Evolutionary conservation across 2,329 filamentous ascomycete genomes (phyloP), one percentile per base, ranked within the genome.

Genomic region (Botryotinia globosa): DNA sequence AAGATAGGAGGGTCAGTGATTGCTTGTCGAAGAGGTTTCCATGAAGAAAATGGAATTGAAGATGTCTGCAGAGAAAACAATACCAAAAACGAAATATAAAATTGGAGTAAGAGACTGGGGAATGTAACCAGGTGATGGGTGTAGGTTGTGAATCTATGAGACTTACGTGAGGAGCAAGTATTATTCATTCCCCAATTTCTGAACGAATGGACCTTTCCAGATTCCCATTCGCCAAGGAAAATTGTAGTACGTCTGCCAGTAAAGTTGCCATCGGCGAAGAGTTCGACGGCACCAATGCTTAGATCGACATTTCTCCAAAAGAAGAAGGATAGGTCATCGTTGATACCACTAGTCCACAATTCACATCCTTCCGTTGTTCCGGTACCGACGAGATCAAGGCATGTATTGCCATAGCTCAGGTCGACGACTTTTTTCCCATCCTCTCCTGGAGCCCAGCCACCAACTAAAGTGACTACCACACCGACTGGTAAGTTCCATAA

Each of bases 241-340:
- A 64, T 64, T n/a, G 62, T 64, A 20, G 62, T 64, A 64, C 62
- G 62, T 64, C 42, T 44, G 14, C 62, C 62, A 34, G 39, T 48
- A n/a, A 45, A 64, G 22, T 32, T 37, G 34, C 34, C 34, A 62
- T 62, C 58, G 22, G 58, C 58, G 37, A 62, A 62, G 34, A 61
- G 34, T 10, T 61, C 32, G 34, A 61, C 32, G 32, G 58, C 58
- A 61, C 58, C 58, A n/a, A 61, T 37, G 34, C 32, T 61, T 29
- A 61, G 32, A 61, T 61, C 58, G 18, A 61, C 58, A 22, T 32
- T 61, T 61, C 58, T n/a, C 58, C 58, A 61, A 37, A 61, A 37
- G 58, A 37, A 61, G 7, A 61, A n/a, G 12, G 58, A 61, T 8
- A 61, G 12, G 8, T 61, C 58, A 37, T 37, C 32, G 1, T 16